Base-by-base conservation (phyloP, 2,329 filamentous ascomycete species). In the Paecilomyces formosus region DNA sequence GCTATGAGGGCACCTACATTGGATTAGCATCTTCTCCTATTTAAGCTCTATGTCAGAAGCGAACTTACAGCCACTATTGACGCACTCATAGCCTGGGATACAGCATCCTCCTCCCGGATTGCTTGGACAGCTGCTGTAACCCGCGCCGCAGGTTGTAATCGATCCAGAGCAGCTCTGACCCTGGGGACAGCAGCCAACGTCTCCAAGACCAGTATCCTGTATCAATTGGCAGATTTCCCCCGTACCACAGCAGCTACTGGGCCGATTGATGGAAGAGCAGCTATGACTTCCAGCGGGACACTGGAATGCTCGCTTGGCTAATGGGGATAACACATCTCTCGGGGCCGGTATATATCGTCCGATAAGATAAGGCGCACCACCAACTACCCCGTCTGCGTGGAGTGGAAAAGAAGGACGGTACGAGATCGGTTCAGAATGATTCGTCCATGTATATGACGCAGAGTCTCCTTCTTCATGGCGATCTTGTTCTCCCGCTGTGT, bases 101-200 rank as follows among this genome's bases (percentile, higher is more conserved):
- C 84, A 87, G 63, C 85, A 87, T 1, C 84, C 85, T 1, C 83
- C 84, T 50, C 84, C 85, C 3, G 77, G 65, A 53, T 74, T 78
- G 52, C 77, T 75, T 2, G 82, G 78, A 68, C 85, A 87, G 57
- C 75, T 78, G 4, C 76, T 78, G 66, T 85, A 85, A 7, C 82
- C 84, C 22, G 72, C 72, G 28, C 63, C 64, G 62, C 85, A 87
- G 3, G 65, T 69, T 1, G 76, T 76, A n/a, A 87, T 76, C 1
- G 71, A 64, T 11, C 79, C 78, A 2, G 77, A 76, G 64, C 85
- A 87, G 9, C 64, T 76, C 59, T 78, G 69, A 1, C 83, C 83
- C 26, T 70, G 65, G 1, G 81, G 79, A 74, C 85, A 88, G 64
- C 85, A 88, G 15, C 85, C 85, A 2, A 87, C 81, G 54, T 81